These are phyloP conservation scores for Macrolepiota albuminosa DNA, from an alignment of 768 basidiomycete species.

Conservation along the genomic window DNA sequence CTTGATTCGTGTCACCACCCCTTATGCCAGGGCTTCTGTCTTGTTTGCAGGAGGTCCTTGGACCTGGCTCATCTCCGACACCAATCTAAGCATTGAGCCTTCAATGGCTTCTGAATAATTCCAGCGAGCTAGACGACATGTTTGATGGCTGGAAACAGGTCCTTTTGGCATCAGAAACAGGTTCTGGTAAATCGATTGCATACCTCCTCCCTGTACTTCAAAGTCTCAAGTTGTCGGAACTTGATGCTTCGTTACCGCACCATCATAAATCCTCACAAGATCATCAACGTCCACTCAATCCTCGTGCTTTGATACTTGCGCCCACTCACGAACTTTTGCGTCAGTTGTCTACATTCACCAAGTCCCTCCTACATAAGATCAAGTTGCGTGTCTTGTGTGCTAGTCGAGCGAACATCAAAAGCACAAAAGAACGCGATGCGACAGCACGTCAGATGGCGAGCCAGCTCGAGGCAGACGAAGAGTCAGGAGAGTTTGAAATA, in stretches of 20 bases:
- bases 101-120: slow-evolving; percentile 49
- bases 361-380: slow-evolving; percentile 64
- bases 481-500: slow-evolving; percentile 19
- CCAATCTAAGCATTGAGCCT: slow-evolving; percentile 76
- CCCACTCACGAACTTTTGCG: slow-evolving; percentile 89
- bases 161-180: slow-evolving; percentile 84
- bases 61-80: slow-evolving; percentile 54
- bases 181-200: slow-evolving; percentile 89
- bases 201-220: slow-evolving; percentile 85
- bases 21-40: slow-evolving; percentile 60
- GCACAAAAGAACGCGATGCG: slow-evolving; percentile 21
- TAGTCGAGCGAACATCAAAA: slow-evolving; percentile 52
- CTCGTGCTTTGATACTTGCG: slow-evolving; percentile 76
- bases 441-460: slow-evolving; percentile 49
- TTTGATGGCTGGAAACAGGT: slow-evolving; percentile 38
- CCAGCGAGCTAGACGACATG: slow-evolving; percentile 9
- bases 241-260: slow-evolving; percentile 10
- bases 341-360: slow-evolving; percentile 72
- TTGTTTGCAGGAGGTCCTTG: slow-evolving; percentile 55
- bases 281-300: slow-evolving; percentile 40
- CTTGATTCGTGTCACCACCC: slow-evolving; percentile 61
- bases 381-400: slow-evolving; percentile 75
- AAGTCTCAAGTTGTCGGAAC: slow-evolving; percentile 65
- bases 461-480: slow-evolving; percentile 22
- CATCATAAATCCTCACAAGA: slow-evolving; percentile 7